These are phyloP conservation scores for Candida labiduridarum DNA, from an alignment of 1,139 yeast genomes.

Conservation along the genomic window DNA sequence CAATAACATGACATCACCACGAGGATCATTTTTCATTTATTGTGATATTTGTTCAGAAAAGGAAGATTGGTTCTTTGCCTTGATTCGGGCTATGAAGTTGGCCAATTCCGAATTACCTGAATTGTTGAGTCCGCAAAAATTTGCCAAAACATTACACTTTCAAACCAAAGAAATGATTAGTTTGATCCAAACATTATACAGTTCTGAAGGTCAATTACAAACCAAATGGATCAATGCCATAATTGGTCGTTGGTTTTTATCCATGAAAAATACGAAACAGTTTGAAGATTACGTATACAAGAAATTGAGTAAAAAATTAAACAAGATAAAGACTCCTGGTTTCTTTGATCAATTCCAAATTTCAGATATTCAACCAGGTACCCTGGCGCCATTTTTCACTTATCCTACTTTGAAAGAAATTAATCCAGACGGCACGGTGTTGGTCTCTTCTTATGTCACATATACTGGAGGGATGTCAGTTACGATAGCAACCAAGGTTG, in stretches of 20 bases:
- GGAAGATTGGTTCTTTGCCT: conserved; percentile 90
- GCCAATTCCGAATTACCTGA: conserved; percentile 19
- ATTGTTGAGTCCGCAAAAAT: conserved; percentile 34
- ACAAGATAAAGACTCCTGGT: conserved; percentile 82
- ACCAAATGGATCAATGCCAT: conserved; percentile 91
- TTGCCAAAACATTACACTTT: conserved; percentile 76
- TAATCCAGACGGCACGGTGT: conserved; percentile 80
- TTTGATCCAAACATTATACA: conserved; percentile 73
- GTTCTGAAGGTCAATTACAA: conserved; percentile 80
- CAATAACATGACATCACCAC: conserved; percentile 40
- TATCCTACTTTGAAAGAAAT: conserved; percentile 70
- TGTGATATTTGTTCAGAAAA: conserved; percentile 78
- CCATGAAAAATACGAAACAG: conserved; percentile 69
- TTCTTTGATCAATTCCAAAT: conserved; percentile 83
- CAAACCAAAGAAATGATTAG: conserved; percentile 71
- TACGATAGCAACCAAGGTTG: conserved; percentile 78
- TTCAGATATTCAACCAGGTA: conserved; percentile 72
- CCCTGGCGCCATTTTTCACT: conserved; percentile 77
- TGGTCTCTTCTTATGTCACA: conserved; percentile 59
- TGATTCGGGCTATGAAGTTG: conserved; percentile 70
- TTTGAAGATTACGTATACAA: conserved; percentile 59
- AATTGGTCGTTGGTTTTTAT: conserved; percentile 76
- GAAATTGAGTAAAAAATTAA: conserved; percentile 69
- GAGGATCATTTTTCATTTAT: conserved; percentile 69
- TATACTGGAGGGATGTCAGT: conserved; percentile 76